Evolutionary conservation across 768 basidiomycete species (phyloP), one percentile per base, ranked within the genome.

Genomic region (Kwoniella mangroviensis): DNA sequence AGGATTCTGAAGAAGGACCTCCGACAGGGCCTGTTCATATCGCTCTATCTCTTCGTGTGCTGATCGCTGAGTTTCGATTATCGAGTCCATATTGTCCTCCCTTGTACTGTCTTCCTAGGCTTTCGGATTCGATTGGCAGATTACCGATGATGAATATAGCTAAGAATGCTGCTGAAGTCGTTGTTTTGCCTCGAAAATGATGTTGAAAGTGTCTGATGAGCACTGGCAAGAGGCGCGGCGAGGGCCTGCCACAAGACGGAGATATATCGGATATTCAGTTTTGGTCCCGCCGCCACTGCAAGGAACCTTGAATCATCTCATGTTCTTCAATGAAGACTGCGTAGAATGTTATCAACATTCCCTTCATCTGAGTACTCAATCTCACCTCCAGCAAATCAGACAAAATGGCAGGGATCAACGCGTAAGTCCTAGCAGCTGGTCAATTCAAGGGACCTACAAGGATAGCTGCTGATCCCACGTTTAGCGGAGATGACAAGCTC

Each of bases 31-130:
- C 58, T 89, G 87, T 82, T 98, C 92, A 75, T 93, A 92, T 63
- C 92, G 90, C 85, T 99, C 96, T 26, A 94, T 87, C 83, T 98
- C 95, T 84, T 98, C 94, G 84, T 98, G 96, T 13, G 91, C 92
- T 78, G 94, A 94, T 63, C 96, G 90, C 80, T 96, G 92, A n/a
- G 92, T 85, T 84, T 99, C 96, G 81, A 98, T 86, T 78, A 93
- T 86, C 56, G 93, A 94, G 87, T 98, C 94, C 95, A 97, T 97
- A 54, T 28, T 74, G 2, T 24, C 12, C 24, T 15, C 3, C 15
- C 28, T n/a, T 40, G 40, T 24, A 2, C 26, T 17, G n/a, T 4
- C 34, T 41, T n/a, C n/a, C 19, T 60, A 26, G 56, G 24, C 41
- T 41, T 10, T 42, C 12, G 34, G 19, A 4, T 4, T 15, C 21